phyloP scores from a whole-genome alignment of 2,329 filamentous ascomycete genomes.

The Colletotrichum sidae region DNA sequence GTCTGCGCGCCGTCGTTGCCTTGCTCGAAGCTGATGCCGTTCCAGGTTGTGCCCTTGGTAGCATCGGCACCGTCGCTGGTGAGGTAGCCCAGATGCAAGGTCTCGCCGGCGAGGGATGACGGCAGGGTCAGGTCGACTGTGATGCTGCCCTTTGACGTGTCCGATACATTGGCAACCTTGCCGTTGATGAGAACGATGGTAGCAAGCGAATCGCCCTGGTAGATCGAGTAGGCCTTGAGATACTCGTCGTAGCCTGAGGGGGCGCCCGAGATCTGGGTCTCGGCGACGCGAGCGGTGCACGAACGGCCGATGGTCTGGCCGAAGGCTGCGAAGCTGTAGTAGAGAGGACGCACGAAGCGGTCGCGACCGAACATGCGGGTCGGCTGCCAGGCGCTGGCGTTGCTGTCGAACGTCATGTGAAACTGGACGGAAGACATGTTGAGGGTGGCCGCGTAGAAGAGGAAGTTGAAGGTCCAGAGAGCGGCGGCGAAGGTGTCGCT shows the following conservation, averaged over 20 bases:
- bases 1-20: constrained; percentile 18
- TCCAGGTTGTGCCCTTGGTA: constrained; percentile 29
- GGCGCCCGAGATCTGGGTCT: constrained; percentile 18
- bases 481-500: constrained; percentile 32
- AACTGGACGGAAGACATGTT: constrained; percentile 34
- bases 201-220: constrained; percentile 23
- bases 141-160: constrained; percentile 22
- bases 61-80: constrained; percentile 34
- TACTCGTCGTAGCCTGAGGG: constrained; percentile 25
- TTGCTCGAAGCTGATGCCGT: constrained; percentile 34
- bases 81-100: constrained; percentile 28
- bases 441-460: constrained; percentile 29
- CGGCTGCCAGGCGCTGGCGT: constrained; percentile 33
- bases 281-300: constrained; percentile 29
- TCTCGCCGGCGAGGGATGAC: constrained; percentile 24
- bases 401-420: constrained; percentile 33
- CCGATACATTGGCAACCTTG: constrained; percentile 32
- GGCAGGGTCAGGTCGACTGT: constrained; percentile 23
- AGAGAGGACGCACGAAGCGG: constrained; percentile 33
- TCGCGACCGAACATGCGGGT: constrained; percentile 34
- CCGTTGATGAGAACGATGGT: constrained; percentile 33
- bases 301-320: constrained; percentile 32
- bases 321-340: constrained; percentile 33
- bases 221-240: constrained; percentile 30
- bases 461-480: constrained; percentile 32